Evolutionary conservation across 2,329 filamentous ascomycete species (phyloP).

Genomic region (Trichoderma arundinaceum): DNA sequence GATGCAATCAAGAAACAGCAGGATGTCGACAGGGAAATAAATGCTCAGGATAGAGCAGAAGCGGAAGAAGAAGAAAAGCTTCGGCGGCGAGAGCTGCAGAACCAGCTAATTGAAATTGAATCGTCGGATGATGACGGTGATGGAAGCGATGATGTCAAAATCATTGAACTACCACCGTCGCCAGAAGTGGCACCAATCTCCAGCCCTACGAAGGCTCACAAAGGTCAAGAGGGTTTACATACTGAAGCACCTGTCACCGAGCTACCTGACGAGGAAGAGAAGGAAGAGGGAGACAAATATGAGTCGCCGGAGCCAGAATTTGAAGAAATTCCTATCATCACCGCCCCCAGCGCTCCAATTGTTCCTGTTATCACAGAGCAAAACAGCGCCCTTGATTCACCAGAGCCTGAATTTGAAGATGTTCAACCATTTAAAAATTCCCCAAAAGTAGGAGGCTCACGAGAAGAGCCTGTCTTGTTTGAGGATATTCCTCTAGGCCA

Average conservation of each 20-base stretch:
- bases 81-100: constrained; percentile 50
- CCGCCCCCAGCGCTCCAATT: constrained; percentile 23
- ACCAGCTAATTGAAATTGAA: constrained; percentile 65
- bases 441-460: constrained; percentile 26
- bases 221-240: constrained; percentile 29
- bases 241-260: neutral
- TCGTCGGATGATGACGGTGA: constrained; percentile 66
- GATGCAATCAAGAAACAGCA: constrained; percentile 65
- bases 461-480: constrained; percentile 33
- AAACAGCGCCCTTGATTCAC: constrained; percentile 42
- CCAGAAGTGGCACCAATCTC: constrained; percentile 32
- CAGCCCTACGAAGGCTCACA: constrained; percentile 2
- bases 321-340: constrained; percentile 45
- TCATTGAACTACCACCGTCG: constrained; percentile 56
- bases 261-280: neutral
- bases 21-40: constrained; percentile 62
- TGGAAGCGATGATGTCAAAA: constrained; percentile 61
- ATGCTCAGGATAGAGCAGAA: constrained; percentile 66
- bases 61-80: constrained; percentile 61
- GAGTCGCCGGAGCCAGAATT: constrained; percentile 42
- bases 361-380: constrained; percentile 24
- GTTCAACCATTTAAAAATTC: constrained; percentile 33
- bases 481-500: constrained; percentile 31
- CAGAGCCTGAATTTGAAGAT: constrained; percentile 48
- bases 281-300: neutral